Base-by-base conservation (phyloP, 2,329 filamentous ascomycete genomes). In the Colletotrichum tropicale region DNA sequence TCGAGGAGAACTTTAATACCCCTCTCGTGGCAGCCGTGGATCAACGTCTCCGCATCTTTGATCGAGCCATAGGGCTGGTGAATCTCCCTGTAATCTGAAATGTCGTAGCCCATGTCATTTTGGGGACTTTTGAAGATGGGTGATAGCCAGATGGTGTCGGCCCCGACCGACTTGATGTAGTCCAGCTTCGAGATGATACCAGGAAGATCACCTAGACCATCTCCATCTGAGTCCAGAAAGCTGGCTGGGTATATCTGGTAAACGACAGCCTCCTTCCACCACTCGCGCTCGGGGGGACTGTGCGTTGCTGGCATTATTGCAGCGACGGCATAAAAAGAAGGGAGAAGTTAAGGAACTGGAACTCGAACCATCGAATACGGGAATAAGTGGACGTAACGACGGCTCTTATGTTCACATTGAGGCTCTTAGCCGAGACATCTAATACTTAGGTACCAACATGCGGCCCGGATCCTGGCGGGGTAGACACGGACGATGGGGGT, bases 61-160 rank as follows among this genome's bases (percentile, higher is more conserved):
- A 95, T 83, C 1, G 91, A 92, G 3, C 93, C 94, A 77, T 94
- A 95, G 7, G 88, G 89, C 1, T 52, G 64, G 16, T 82, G 77
- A 6, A 82, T 82, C 30, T 79, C 78, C 5, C 79, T 74, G 75
- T 94, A 94, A 80, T 94, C 88, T 1, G 88, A 88, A 55, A 93
- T 89, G 78, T 93, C 92, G 79, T 93, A 93, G 4, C 91, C 92
- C 90, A 93, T 92, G 70, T 93, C 92, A 56, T 88, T 81, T 75
- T 91, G 88, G 0, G 91, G 91, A 36, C 78, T 80, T 26, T 83
- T 80, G 58, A 80, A 83, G 56, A 82, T 81, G 3, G 80, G 80
- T 0, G 80, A 81, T 0, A 81, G 18, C 80, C 80, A 81, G 26
- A 81, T 78, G 5, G 78, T 75, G 0, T 68, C 73, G 1, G 75